These are phyloP conservation scores for Aspergillus ruber DNA, from an alignment of 2,329 filamentous ascomycete genomes.

Conservation along the genomic window DNA sequence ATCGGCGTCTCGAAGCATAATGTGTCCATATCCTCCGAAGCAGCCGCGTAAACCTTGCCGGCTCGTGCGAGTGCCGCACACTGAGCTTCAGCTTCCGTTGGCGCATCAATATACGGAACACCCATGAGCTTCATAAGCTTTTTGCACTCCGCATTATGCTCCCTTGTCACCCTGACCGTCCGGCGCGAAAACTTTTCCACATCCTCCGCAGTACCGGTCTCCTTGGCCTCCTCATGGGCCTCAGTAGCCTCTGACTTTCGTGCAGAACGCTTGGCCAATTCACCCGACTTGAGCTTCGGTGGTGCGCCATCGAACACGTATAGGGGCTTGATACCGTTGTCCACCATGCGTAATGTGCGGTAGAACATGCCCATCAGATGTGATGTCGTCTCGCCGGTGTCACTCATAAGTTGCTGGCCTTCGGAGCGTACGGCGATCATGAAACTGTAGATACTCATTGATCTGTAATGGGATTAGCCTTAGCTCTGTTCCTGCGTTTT, in stretches of 20 bases:
- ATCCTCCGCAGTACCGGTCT: constrained; percentile 95
- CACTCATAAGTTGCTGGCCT: constrained; percentile 91
- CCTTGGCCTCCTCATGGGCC: constrained; percentile 87
- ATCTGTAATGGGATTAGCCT: constrained; percentile 44
- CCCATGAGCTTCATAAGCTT: constrained; percentile 89
- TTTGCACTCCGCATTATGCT: constrained; percentile 95
- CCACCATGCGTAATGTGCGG: constrained; percentile 93
- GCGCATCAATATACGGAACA: constrained; percentile 87
- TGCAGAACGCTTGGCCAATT: constrained; percentile 91
- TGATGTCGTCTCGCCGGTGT: constrained; percentile 92
- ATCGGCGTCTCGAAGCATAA: constrained; percentile 92
- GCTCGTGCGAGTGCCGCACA: constrained; percentile 83
- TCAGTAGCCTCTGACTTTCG: constrained; percentile 90
- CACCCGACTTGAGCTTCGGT: constrained; percentile 94
- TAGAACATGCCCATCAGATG: constrained; percentile 99
- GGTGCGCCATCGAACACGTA: constrained; percentile 97
- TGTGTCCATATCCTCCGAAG: constrained; percentile 98
- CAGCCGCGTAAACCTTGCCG: constrained; percentile 93
- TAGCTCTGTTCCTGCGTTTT: neutral
- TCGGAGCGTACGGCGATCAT: constrained; percentile 95
- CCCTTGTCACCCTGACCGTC: constrained; percentile 88
- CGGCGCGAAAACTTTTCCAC: constrained; percentile 93
- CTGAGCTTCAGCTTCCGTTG: constrained; percentile 95
- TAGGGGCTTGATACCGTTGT: constrained; percentile 97
- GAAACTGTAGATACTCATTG: constrained; percentile 99